A percentile compares a stretch with the other conserved stretches of the same genome.
Conservation (phyloP, 306 rosid genomes). For the Fagus sylvatica region DNA sequence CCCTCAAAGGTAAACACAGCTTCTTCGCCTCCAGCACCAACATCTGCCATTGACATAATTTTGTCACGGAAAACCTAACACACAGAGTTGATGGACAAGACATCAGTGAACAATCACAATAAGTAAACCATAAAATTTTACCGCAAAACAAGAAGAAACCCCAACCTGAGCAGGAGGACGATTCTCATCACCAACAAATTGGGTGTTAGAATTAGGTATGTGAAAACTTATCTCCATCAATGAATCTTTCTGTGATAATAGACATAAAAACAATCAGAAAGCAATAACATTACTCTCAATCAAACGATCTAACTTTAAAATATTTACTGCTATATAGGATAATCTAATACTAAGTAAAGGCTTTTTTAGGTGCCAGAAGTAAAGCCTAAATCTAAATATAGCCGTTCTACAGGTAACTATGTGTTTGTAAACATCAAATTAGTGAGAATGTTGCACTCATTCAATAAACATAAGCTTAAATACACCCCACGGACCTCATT, state of each 20-base stretch:
- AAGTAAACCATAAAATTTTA: constrained; percentile 8
- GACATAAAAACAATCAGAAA: constrained; percentile 7
- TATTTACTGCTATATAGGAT: neutral
- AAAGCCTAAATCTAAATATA: constrained; percentile 1
- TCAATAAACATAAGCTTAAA: neutral
- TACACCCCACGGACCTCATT: constrained; percentile 64
- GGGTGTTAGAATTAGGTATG: constrained; percentile 95
- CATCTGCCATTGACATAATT: constrained; percentile 95
- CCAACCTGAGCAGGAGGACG: constrained; percentile 96
- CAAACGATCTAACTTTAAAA: neutral
- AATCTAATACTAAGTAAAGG: neutral
- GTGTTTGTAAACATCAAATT: neutral
- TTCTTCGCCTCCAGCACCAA: constrained; percentile 89
- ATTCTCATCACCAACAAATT: constrained; percentile 93
- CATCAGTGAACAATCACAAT: constrained; percentile 21
- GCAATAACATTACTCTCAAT: constrained; percentile 8
- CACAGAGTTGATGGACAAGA: constrained; percentile 15
- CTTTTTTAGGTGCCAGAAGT: neutral
- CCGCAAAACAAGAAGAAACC: constrained; percentile 19
- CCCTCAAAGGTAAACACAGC: constrained; percentile 98
- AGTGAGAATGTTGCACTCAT: neutral
- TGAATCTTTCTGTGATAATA: constrained; percentile 84
- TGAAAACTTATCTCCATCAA: constrained; percentile 98
- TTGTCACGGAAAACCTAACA: constrained; percentile 89
- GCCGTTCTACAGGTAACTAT: neutral